These are phyloP conservation scores for Aspergillus diversus DNA, from an alignment of 495 filamentous ascomycete genomes.

Conservation along the genomic window DNA sequence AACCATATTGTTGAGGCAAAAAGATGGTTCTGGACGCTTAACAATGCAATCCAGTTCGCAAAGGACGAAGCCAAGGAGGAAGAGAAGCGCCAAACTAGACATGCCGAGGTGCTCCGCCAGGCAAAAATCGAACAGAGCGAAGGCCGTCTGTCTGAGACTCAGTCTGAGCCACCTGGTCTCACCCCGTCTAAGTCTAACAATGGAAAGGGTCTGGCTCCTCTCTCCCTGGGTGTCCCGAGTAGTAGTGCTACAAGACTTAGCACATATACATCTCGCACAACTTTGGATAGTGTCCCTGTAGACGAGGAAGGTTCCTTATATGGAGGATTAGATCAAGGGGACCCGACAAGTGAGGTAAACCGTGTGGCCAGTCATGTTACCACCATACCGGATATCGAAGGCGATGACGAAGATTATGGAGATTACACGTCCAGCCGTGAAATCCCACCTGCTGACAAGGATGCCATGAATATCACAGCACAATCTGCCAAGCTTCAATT, in stretches of 20 bases:
- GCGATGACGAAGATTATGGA: conserved; percentile 81
- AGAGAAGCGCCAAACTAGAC: conserved; percentile 70
- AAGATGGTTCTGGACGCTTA: conserved; percentile 92
- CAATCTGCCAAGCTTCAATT: conserved; percentile 93
- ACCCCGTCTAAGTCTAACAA: conserved; percentile 37
- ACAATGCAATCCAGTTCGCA: conserved; percentile 97
- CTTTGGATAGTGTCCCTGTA: conserved; percentile 45
- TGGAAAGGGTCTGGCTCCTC: conserved; percentile 42
- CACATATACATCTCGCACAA: conserved; percentile 53
- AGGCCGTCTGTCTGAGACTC: conserved; percentile 35
- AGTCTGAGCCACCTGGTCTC: conserved; percentile 34
- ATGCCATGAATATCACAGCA: conserved; percentile 93
- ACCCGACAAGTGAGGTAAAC: conserved; percentile 53
- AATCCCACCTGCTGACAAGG: conserved; percentile 70
- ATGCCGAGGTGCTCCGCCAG: conserved; percentile 75
- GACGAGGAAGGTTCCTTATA: conserved; percentile 62
- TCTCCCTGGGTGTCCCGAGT: conserved; percentile 37
- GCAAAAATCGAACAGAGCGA: conserved; percentile 67
- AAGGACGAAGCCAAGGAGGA: conserved; percentile 96
- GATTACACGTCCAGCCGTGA: conserved; percentile 84
- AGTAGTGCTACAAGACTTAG: conserved; percentile 47
- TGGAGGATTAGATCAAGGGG: conserved; percentile 62
- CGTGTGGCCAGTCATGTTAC: conserved; percentile 51
- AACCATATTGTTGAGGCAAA: conserved; percentile 75
- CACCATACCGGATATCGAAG: conserved; percentile 51